Percentiles rank a stretch among this genome's conserved stretches.
These are phyloP conservation scores for Candida qinlingensis DNA, from an alignment of 805 yeast genomes.

Conservation along the genomic window DNA sequence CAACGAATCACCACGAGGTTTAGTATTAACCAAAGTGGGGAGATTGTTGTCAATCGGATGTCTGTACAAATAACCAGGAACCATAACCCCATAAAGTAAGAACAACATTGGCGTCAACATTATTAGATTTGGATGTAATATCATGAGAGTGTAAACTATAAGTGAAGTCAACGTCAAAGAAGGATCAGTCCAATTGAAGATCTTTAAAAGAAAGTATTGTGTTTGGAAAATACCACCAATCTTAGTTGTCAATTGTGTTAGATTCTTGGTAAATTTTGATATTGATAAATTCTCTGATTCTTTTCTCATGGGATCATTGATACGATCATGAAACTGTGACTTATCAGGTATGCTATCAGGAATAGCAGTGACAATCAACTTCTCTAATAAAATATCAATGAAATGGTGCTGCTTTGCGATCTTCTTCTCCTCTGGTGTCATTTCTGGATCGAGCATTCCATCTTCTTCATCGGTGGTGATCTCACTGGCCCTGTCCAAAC, in stretches of 20 bases:
- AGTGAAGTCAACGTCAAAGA: constrained; percentile 59
- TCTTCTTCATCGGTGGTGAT: constrained; percentile 22
- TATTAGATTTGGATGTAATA: constrained; percentile 67
- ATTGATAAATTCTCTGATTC: constrained; percentile 53
- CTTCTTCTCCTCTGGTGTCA: constrained; percentile 9
- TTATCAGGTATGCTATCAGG: constrained; percentile 46
- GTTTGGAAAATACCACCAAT: constrained; percentile 52
- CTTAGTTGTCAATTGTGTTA: constrained; percentile 49
- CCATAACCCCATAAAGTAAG: constrained; percentile 50
- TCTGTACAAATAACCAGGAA: constrained; percentile 64
- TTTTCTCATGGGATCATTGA: constrained; percentile 40
- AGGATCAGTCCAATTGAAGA: constrained; percentile 73
- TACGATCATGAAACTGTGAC: constrained; percentile 35
- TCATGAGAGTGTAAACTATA: constrained; percentile 56
- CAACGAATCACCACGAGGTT: constrained; percentile 49
- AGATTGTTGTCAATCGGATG: constrained; percentile 55
- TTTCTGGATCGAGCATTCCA: constrained; percentile 20
- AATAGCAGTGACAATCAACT: constrained; percentile 43
- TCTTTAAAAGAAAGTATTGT: constrained; percentile 55
- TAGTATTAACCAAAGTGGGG: constrained; percentile 28
- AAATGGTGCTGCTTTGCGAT: constrained; percentile 38
- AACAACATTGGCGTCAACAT: constrained; percentile 57
- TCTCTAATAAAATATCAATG: constrained; percentile 52
- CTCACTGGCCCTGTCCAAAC: constrained; percentile 33
- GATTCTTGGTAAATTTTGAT: constrained; percentile 47